A percentile compares a stretch with the other conserved stretches of the same genome.
Conservation (phyloP, 768 basidiomycete species). For the Udeniomyces megalosporus region DNA sequence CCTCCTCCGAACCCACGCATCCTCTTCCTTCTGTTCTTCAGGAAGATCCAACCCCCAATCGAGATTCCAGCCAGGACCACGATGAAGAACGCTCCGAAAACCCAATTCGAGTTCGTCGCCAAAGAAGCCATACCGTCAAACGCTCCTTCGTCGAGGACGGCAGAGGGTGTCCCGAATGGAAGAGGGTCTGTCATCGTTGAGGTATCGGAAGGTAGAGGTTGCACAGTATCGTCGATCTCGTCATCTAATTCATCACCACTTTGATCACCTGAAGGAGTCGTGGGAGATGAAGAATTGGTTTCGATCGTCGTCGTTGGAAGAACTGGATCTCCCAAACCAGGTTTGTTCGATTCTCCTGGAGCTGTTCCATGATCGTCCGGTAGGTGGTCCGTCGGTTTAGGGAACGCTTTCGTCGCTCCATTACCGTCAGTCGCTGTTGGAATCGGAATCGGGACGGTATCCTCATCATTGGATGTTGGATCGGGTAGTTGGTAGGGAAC, state of each 20-base stretch:
- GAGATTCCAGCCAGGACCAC: constrained; percentile 54
- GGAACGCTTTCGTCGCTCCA: constrained; percentile 41
- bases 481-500: constrained; percentile 36
- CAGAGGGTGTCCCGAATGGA: constrained; percentile 13
- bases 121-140: constrained; percentile 24
- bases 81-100: constrained; percentile 77
- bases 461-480: constrained; percentile 13
- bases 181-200: constrained; percentile 22
- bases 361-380: constrained; percentile 71
- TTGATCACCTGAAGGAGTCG: background rate
- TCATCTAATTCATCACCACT: no score
- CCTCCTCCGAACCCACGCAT: constrained; percentile 32
- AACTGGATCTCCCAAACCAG: constrained; percentile 29
- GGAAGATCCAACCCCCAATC: constrained; percentile 59
- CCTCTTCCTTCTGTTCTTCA: constrained; percentile 36
- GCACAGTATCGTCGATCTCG: no score
- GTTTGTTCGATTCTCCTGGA: constrained; percentile 61
- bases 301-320: no score
- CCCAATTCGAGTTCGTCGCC: constrained; percentile 40
- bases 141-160: constrained; percentile 23
- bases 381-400: constrained; percentile 74
- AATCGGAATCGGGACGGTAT: constrained; percentile 26
- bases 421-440: constrained; percentile 7
- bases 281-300: constrained; percentile 14
- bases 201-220: constrained; percentile 11